Conservation (phyloP, 257 asterid genomes). For the Striga asiatica region DNA sequence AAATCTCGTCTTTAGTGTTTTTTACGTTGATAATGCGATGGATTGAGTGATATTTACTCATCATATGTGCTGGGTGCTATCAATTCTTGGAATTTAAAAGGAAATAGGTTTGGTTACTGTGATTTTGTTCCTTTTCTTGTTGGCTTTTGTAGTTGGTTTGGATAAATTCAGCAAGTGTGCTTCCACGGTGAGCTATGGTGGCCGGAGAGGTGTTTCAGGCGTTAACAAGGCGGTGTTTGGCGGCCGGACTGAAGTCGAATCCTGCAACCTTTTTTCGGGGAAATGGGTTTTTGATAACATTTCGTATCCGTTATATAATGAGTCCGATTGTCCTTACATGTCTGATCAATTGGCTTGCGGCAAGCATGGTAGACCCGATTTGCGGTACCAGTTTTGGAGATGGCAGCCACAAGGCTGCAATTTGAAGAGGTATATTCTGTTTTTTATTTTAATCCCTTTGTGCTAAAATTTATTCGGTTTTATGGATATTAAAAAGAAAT, state of each 20-base stretch:
- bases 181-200: slow-evolving; percentile 58
- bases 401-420: slow-evolving; percentile 48
- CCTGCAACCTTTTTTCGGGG: slow-evolving; percentile 39
- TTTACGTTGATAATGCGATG: neutral
- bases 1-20: neutral
- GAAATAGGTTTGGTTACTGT: no score
- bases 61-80: neutral
- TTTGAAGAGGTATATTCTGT: slow-evolving; percentile 29
- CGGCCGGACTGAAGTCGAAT: slow-evolving; percentile 22
- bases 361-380: slow-evolving; percentile 44
- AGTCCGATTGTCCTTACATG: slow-evolving; percentile 43
- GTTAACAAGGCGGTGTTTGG: slow-evolving; percentile 14
- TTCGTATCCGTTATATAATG: slow-evolving; percentile 33
- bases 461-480: neutral
- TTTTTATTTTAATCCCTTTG: neutral
- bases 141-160: slow-evolving; percentile 29
- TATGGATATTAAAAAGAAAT: neutral
- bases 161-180: slow-evolving; percentile 52
- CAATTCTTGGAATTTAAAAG: no score
- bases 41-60: neutral
- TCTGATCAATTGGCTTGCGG: slow-evolving; percentile 54
- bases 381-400: slow-evolving; percentile 37
- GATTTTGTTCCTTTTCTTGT: neutral
- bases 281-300: slow-evolving; percentile 41
- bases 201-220: slow-evolving; percentile 43